Evolutionary conservation across 805 yeast genomes (phyloP), one percentile per base, ranked within the genome.

Genomic region (Metschnikowia aberdeeniae): DNA sequence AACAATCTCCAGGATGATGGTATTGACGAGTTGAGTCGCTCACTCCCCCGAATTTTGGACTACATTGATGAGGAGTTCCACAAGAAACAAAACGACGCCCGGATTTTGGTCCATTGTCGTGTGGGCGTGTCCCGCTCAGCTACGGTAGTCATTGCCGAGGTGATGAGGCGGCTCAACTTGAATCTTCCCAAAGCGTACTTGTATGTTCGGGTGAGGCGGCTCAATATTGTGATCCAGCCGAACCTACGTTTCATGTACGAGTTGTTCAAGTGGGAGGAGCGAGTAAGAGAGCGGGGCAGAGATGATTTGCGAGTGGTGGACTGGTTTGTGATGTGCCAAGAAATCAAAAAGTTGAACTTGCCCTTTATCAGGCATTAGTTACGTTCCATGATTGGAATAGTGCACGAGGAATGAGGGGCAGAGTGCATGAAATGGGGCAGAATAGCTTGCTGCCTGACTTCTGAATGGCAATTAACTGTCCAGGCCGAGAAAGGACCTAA

Each of bases 111-210:
- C 9, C 98, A 92, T 62, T 92, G 98, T 57, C 86, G 95, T 59
- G 97, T 89, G 39, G 98, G 98, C 0, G 98, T 92, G 3, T 87
- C 96, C 0, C 71, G 98, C 44, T 87, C 96, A 3, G 98, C 97
- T 0, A 88, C 97, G 0, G 95, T 92, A 9, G 92, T 95, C 55
- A 92, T 92, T 53, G 97, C 97, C 1, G 97, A 89, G 60, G 92
- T 88, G 32, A 90, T 92, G 96, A 78, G 80, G 53, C 67, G 96
- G 34, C 65, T 86, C 43, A 66, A 77, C 12, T 68, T 88, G 43
- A 78, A 80, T 35, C 67, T 92, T 26, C 82, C 93, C 2, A 71
- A 82, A 28, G 96, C 98, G 0, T 92, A 90, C 58, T 65, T 90
- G 35, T 89, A 74, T 65, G 97, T 89, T n/a, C 73, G 97, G 34